These are phyloP conservation scores for Moelleriella libera DNA, from an alignment of 2,329 filamentous ascomycete species.

Conservation along the genomic window DNA sequence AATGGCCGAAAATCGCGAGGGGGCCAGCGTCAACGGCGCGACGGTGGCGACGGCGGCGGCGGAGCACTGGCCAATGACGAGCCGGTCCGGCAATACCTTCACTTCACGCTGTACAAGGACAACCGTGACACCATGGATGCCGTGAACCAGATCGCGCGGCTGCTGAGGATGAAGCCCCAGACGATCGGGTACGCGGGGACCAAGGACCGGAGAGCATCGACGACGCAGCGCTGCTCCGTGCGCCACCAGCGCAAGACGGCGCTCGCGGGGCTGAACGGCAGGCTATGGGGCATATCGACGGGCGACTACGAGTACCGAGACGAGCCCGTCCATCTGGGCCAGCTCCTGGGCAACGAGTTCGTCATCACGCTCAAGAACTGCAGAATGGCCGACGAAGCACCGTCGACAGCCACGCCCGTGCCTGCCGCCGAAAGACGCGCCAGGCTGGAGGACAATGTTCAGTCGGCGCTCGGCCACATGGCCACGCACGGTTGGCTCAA, in stretches of 20 bases:
- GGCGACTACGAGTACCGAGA: slow-evolving; percentile 72
- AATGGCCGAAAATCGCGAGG: slow-evolving; percentile 11
- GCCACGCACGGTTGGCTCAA: slow-evolving; percentile 77
- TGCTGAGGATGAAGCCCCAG: slow-evolving; percentile 61
- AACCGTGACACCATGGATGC: slow-evolving; percentile 96
- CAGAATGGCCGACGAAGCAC: slow-evolving; percentile 34
- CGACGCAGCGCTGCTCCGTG: slow-evolving; percentile 66
- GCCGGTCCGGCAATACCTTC: slow-evolving; percentile 58
- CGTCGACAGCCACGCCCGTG: slow-evolving; percentile 5
- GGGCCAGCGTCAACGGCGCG: slow-evolving; percentile 3
- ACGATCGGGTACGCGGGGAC: slow-evolving; percentile 69
- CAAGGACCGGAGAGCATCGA: slow-evolving; percentile 80
- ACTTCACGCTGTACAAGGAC: slow-evolving; percentile 91
- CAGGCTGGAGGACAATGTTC: slow-evolving; percentile 24
- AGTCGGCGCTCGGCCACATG: slow-evolving; percentile 51
- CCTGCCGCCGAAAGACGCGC: slow-evolving; percentile 14
- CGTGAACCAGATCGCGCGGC: slow-evolving; percentile 59
- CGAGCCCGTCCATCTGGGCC: slow-evolving; percentile 63
- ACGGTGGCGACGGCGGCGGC: not conserved
- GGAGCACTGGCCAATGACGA: slow-evolving; percentile 11
- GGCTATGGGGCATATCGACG: slow-evolving; percentile 48
- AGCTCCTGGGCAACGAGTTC: slow-evolving; percentile 83
- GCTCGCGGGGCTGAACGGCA: slow-evolving; percentile 50
- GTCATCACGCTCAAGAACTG: slow-evolving; percentile 83
- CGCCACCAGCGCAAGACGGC: slow-evolving; percentile 36